Evolutionary conservation across 768 basidiomycete genomes (phyloP), one percentile per base, ranked within the genome.

Genomic region (Fibroporia radiculosa): DNA sequence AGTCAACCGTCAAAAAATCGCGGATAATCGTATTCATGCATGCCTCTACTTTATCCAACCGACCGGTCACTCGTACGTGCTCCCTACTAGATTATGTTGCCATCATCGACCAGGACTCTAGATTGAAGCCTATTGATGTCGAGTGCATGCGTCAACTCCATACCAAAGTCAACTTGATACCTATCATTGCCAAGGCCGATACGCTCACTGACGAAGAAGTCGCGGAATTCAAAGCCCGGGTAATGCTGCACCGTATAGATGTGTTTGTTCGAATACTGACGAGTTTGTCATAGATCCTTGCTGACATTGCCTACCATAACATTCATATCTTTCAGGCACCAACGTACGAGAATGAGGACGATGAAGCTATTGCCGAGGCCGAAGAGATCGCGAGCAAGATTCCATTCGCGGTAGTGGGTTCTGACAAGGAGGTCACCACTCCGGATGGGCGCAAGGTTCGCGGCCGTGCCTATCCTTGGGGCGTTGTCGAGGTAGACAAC

Each of bases 31-130:
- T 37, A 88, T 99, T 32, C 96, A 99, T 63, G 96, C 96, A 13
- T 98, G 96, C 66, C 74, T 99, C 46, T 99, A 99, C 74, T 99
- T 99, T 65, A 93, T 99, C 54, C 93, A 98, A 61, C 92, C 96
- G 27, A 98, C 95, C 1, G 95, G 96, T 48, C 96, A 99, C 65
- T 84, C 93, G 91, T 96, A 63, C 70, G 91, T 69, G 26, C 10
- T n/a, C 26, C 38, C 42, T 34, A 36, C 8, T 6, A 27, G 31
- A 6, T 1, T 26, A n/a, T 37, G 34, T 37, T 61, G n/a, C 10
- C 43, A 28, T 44, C 26, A 28, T 37, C 25, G 1, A 1, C n/a
- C 46, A 14, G 50, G 39, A 45, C 5, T 28, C 0, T n/a, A 97
- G 93, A 10, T 74, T 99, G 58, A 97, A 97, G 69, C 93, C 93